These are phyloP conservation scores for Claviceps sp. DNA, from an alignment of 2,329 filamentous ascomycete species.

Conservation along the genomic window DNA sequence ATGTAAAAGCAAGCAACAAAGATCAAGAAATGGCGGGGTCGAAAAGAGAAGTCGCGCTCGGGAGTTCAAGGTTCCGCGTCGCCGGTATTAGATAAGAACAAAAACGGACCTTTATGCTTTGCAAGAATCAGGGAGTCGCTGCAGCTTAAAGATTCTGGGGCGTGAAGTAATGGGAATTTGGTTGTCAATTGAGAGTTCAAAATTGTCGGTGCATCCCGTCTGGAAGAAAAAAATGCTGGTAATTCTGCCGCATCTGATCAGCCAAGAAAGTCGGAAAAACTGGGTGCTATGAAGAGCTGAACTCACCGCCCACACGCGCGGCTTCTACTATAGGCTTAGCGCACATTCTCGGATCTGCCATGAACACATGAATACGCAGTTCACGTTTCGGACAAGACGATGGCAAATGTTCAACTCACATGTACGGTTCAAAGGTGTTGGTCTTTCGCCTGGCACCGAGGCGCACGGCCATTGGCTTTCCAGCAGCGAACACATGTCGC, in stretches of 20 bases:
- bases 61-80: neutral
- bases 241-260: slow-evolving; percentile 6
- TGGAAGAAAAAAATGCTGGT: slow-evolving; percentile 1
- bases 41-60: neutral
- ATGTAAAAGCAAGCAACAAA: neutral
- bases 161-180: neutral
- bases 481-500: neutral
- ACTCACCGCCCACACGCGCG: slow-evolving; percentile 4
- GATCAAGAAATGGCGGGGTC: neutral
- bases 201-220: neutral
- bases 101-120: neutral
- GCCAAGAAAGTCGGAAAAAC: neutral
- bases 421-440: neutral
- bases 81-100: neutral
- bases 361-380: neutral
- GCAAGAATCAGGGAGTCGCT: neutral
- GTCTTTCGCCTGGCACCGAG: neutral
- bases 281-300: neutral
- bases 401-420: no score
- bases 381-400: neutral
- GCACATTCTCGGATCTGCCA: neutral
- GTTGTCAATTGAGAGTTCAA: neutral
- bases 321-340: neutral
- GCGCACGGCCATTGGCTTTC: neutral
- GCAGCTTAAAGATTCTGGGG: no score